Conservation (phyloP, 169 alveolate species). For the Hepatocystis sp. region DNA sequence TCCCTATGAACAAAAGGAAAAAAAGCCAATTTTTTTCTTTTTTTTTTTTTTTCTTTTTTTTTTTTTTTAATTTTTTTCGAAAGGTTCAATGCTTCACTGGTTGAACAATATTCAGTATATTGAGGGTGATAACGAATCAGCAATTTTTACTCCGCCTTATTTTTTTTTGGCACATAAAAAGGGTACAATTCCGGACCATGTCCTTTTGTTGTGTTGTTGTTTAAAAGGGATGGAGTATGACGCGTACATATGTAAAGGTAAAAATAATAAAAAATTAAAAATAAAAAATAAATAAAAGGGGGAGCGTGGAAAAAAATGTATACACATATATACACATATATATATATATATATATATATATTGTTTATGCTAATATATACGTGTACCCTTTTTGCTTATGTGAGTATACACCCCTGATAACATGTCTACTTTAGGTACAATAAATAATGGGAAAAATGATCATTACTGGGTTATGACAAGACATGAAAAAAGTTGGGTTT, state of each 20-base stretch:
- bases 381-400: not conserved
- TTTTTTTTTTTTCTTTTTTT: not conserved
- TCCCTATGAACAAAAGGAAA: too few species aligned
- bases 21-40: too few species aligned
- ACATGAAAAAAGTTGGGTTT: constrained; percentile 81
- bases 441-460: constrained; percentile 79
- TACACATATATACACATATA: not conserved
- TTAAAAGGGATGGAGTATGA: constrained; percentile 81
- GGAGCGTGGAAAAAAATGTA: too few species aligned
- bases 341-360: not conserved
- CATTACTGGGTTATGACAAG: constrained; percentile 85
- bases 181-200: constrained; percentile 83
- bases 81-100: constrained; percentile 83
- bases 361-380: not conserved
- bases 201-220: constrained; percentile 78
- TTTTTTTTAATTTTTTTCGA: not conserved
- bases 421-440: constrained; percentile 78
- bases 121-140: constrained; percentile 75
- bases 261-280: not conserved
- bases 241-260: constrained; percentile 84
- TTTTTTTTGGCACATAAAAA: constrained; percentile 79
- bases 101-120: constrained; percentile 80
- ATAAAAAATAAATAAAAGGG: too few species aligned
- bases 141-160: constrained; percentile 80
- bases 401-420: too few species aligned